Base-by-base conservation (phyloP, 805 yeast species). In the Cephaloascus albidus region DNA sequence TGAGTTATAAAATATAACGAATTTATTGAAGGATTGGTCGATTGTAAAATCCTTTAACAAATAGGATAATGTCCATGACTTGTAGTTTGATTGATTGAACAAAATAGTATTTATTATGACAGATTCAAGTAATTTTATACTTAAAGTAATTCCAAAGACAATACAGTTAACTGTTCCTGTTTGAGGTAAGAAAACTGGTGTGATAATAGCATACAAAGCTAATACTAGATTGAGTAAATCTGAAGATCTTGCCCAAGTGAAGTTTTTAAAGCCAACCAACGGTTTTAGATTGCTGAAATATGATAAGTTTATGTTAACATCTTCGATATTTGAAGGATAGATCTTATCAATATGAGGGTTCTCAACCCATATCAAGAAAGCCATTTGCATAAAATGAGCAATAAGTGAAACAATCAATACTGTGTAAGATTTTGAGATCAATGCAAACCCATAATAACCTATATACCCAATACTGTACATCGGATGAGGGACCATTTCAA, bases 381-480 rank as follows among this genome's bases (percentile, higher is more conserved):
- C 67, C 70, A 85, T 85, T 55, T 85, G 95, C 40, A 75, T 64
- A 39, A 81, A 71, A 57, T 85, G 95, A 10, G 93, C 95, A 42
- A 76, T 58, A 14, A 85, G 61, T 1, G 94, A 84, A 23, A 82
- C 80, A 14, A 73, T 58, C 45, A 85, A 67, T 4, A 85, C 79
- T 6, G 81, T 70, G 50, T 84, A 83, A 18, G 86, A 79, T 45
- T 84, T 80, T 4, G 89, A 70, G 49, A 85, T 79, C 45, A 85
- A 63, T 1, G 90, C 87, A 51, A 84, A 74, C 0, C 95, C 95
- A 52, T 85, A 85, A 60, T 83, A 85, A 1, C 95, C 95, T 40
- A 85, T 75, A 53, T 85, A 85, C 5, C 95, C 95, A 41, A 86
- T 81, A 1, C 94, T 83, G 57, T 85, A 85, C 95, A 85, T 85